phyloP scores from a whole-genome alignment of 139 green algal species.

The Closterium sp. region DNA sequence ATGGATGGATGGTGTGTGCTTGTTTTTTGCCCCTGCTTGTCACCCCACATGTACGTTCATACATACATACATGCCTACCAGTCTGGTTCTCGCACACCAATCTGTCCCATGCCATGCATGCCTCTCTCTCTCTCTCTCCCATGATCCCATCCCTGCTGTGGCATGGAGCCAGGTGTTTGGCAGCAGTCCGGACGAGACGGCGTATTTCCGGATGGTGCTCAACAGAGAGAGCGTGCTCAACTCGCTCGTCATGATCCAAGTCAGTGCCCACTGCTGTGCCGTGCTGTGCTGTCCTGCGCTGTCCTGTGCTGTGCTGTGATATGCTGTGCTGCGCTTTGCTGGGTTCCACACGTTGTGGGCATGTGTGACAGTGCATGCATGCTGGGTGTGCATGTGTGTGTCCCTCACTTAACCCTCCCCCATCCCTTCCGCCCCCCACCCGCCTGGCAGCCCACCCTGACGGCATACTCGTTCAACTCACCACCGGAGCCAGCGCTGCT shows the following conservation, averaged over 20 bases:
- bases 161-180: conserved; percentile 74
- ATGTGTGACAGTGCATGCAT: neutral
- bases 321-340: neutral
- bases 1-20: too few species aligned
- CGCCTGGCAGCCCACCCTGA: conserved; percentile 65
- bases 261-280: neutral
- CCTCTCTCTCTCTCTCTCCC: neutral
- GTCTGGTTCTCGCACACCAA: neutral
- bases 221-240: conserved; percentile 79
- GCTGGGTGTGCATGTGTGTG: too few species aligned
- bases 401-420: too few species aligned
- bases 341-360: neutral
- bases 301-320: neutral
- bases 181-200: conserved; percentile 95
- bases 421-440: neutral
- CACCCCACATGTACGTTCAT: too few species aligned
- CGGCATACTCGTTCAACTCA: conserved; percentile 77
- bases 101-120: neutral
- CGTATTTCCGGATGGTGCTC: conserved; percentile 84
- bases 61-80: too few species aligned
- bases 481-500: conserved; percentile 85
- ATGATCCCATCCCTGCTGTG: neutral
- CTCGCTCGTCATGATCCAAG: conserved; percentile 88
- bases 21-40: too few species aligned
- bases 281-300: neutral